These are phyloP conservation scores for Uromyces viciae-fabae DNA, from an alignment of 1,284 basidiomycete species.

Conservation along the genomic window DNA sequence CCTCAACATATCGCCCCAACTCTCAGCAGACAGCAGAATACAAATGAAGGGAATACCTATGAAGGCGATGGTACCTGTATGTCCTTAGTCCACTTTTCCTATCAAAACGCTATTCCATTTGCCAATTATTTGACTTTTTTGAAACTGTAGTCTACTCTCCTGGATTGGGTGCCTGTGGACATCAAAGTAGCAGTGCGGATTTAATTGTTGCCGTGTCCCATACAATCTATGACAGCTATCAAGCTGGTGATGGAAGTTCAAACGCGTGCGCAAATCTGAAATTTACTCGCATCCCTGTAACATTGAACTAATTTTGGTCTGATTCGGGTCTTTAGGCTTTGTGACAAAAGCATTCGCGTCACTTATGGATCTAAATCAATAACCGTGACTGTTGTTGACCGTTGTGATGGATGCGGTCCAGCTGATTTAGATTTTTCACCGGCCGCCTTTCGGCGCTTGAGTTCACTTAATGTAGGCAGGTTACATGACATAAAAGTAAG, in stretches of 20 bases:
- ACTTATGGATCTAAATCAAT: constrained; percentile 58
- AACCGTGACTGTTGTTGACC: constrained; percentile 62
- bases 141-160: constrained; percentile 59
- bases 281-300: not conserved
- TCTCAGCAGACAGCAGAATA: not conserved
- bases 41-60: not conserved
- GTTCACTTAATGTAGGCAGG: constrained; percentile 59
- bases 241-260: constrained; percentile 57
- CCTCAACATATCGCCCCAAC: not conserved
- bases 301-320: not conserved
- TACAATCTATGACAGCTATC: constrained; percentile 63
- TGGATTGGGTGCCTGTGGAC: constrained; percentile 69
- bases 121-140: not conserved
- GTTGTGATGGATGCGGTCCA: constrained; percentile 62
- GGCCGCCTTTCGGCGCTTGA: constrained; percentile 60
- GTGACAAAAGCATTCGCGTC: constrained; percentile 35
- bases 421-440: constrained; percentile 61
- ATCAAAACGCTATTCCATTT: not conserved
- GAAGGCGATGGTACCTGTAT: constrained; percentile 22
- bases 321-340: constrained; percentile 16
- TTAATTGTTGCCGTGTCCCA: constrained; percentile 65
- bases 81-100: not conserved
- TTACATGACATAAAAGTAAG: constrained; percentile 56
- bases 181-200: constrained; percentile 61
- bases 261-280: constrained; percentile 58